Evolutionary conservation across 352 stramenopile species (phyloP).

Genomic region (Pythium folliculosum): DNA sequence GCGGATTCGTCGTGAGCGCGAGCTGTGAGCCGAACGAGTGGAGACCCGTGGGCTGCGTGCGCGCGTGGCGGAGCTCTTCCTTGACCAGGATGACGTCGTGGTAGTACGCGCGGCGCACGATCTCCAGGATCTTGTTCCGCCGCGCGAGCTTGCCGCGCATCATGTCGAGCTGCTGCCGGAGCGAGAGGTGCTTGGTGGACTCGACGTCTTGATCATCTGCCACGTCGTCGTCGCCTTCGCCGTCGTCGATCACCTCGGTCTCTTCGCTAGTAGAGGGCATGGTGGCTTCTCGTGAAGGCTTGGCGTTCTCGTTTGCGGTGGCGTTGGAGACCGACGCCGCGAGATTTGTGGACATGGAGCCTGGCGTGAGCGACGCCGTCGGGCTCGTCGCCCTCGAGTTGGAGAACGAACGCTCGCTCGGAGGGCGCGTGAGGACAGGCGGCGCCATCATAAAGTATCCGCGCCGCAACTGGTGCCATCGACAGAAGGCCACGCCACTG

Average conservation of each 20-base stretch:
- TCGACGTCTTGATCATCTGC: conserved; percentile 39
- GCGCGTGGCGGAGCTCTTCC: conserved; percentile 58
- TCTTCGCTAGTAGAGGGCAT: not conserved
- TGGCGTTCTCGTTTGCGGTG: not conserved
- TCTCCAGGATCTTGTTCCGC: conserved; percentile 72
- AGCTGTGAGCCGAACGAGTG: not conserved
- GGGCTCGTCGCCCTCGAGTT: not conserved
- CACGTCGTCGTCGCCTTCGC: conserved; percentile 3
- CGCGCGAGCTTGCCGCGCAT: conserved; percentile 64
- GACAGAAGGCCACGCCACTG: not conserved
- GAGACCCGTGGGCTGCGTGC: conserved; percentile 6
- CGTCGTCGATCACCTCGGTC: conserved; percentile 1
- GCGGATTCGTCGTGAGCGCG: not conserved
- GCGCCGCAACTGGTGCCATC: not conserved
- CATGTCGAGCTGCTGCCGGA: conserved; percentile 63
- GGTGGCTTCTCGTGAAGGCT: not conserved
- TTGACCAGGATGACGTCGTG: conserved; percentile 85
- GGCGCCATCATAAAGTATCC: conserved; percentile 2
- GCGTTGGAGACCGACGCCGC: not conserved
- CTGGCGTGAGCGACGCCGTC: not conserved
- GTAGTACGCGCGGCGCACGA: conserved; percentile 78
- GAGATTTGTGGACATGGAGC: conserved; percentile 1
- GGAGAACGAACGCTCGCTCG: not conserved
- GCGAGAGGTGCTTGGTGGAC: conserved; percentile 35
- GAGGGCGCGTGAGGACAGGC: not conserved